phyloP scores from a whole-genome alignment of 805 yeast species.

The Citeromyces nyonsensis region DNA sequence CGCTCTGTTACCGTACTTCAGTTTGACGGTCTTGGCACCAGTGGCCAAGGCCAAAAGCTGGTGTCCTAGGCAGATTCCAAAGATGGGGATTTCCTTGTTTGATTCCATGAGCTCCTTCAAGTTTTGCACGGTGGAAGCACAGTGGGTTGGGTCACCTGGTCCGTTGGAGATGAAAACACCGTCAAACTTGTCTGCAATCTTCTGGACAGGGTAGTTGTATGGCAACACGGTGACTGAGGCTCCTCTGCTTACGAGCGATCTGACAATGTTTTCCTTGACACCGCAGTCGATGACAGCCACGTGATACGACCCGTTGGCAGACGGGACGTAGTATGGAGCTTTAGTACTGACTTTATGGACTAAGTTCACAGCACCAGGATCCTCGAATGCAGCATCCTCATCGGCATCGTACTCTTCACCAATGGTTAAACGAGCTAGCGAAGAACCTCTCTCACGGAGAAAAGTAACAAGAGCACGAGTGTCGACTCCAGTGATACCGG shows the following conservation, averaged over 20 bases:
- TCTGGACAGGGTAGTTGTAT: slow-evolving; percentile 83
- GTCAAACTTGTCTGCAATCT: slow-evolving; percentile 82
- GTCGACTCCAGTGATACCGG: slow-evolving; percentile 94
- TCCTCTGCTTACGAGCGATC: slow-evolving; percentile 89
- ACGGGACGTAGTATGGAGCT: slow-evolving; percentile 80
- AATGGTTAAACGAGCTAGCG: slow-evolving; percentile 77
- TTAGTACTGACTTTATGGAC: slow-evolving; percentile 92
- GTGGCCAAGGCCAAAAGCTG: slow-evolving; percentile 90
- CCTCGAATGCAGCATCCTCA: slow-evolving; percentile 79
- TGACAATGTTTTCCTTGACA: slow-evolving; percentile 90
- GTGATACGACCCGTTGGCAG: slow-evolving; percentile 48
- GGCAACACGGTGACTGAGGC: slow-evolving; percentile 96
- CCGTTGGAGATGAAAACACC: slow-evolving; percentile 93
- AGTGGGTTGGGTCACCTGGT: slow-evolving; percentile 95
- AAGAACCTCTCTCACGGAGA: slow-evolving; percentile 92
- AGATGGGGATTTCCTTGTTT: slow-evolving; percentile 65
- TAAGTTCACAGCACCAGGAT: slow-evolving; percentile 80
- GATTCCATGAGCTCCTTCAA: slow-evolving; percentile 54
- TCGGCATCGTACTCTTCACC: slow-evolving; percentile 89
- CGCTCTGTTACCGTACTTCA: slow-evolving; percentile 97
- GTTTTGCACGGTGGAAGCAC: slow-evolving; percentile 62
- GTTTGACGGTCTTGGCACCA: slow-evolving; percentile 84
- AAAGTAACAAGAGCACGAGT: slow-evolving; percentile 89
- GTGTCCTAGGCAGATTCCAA: slow-evolving; percentile 97
- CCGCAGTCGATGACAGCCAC: slow-evolving; percentile 96